Evolutionary conservation across 192 early-diverging fungal genomes (phyloP).

Genomic region (Funneliformis geosporum): DNA sequence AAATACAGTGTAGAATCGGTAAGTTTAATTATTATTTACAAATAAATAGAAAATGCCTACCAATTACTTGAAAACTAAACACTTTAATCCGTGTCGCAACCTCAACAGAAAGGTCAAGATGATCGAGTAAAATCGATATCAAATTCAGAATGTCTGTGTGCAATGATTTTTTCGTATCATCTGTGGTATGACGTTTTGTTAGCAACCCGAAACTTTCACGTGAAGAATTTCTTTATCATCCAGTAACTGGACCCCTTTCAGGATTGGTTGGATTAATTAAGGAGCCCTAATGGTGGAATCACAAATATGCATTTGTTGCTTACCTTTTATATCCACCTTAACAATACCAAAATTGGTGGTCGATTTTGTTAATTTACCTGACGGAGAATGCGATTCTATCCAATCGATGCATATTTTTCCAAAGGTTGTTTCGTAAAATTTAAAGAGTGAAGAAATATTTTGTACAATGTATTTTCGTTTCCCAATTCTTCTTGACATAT

Average conservation of each 20-base stretch:
- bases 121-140: slow-evolving; percentile 3
- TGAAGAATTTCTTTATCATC: slow-evolving; percentile 20
- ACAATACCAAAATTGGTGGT: slow-evolving; percentile 14
- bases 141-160: slow-evolving; percentile 29
- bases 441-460: slow-evolving; percentile 31
- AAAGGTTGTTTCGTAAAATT: slow-evolving; percentile 32
- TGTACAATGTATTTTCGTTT: slow-evolving; percentile 31
- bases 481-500: slow-evolving; percentile 21
- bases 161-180: slow-evolving; percentile 26
- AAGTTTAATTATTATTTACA: neutral
- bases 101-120: slow-evolving; percentile 1
- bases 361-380: slow-evolving; percentile 28
- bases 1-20: slow-evolving; percentile 23
- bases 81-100: slow-evolving; percentile 28
- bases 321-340: slow-evolving; percentile 17
- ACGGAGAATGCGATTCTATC: slow-evolving; percentile 12
- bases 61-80: slow-evolving; percentile 30
- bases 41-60: slow-evolving; percentile 15
- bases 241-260: neutral
- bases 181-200: slow-evolving; percentile 9
- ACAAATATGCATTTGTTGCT: slow-evolving; percentile 25
- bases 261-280: slow-evolving; percentile 5
- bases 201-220: slow-evolving; percentile 2
- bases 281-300: neutral
- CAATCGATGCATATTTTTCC: slow-evolving; percentile 20